phyloP scores from a whole-genome alignment of 208 protist genomes.

The Lotmaria passim region DNA sequence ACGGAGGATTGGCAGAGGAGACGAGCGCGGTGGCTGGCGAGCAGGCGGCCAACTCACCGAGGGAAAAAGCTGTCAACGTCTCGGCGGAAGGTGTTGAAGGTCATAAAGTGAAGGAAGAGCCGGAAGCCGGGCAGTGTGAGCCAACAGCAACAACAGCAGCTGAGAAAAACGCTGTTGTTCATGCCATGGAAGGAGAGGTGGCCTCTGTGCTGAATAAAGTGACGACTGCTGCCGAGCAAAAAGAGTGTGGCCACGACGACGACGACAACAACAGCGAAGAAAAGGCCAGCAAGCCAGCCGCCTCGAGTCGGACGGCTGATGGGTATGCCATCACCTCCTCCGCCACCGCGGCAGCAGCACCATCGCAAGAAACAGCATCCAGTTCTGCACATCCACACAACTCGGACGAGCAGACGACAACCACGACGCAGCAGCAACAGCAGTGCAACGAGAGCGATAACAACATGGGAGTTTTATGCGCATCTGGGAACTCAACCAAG shows the following conservation, averaged over 20 bases:
- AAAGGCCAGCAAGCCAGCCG: not conserved
- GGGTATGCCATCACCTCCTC: too few relatives aligned
- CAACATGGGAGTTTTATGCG: too few relatives aligned
- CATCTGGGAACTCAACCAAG: too few relatives aligned
- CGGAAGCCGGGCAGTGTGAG: not conserved
- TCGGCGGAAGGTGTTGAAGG: not conserved
- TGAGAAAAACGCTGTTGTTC: not conserved
- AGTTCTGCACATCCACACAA: too few relatives aligned
- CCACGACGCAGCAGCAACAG: too few relatives aligned
- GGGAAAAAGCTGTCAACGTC: not conserved
- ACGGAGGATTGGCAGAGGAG: not conserved
- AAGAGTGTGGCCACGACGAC: too few relatives aligned
- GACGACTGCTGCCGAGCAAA: not conserved
- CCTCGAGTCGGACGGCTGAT: too few relatives aligned
- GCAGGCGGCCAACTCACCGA: not conserved
- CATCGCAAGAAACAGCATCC: too few relatives aligned
- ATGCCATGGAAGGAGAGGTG: not conserved
- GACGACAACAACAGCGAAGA: not conserved
- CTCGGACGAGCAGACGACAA: not conserved
- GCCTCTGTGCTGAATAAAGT: not conserved
- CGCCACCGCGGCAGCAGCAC: too few relatives aligned
- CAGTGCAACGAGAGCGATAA: too few relatives aligned
- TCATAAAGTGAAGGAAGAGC: not conserved
- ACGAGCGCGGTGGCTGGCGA: not conserved
- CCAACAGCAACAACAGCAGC: not conserved